phyloP scores from a whole-genome alignment of 768 basidiomycete species.

The Lactarius hengduanensis region DNA sequence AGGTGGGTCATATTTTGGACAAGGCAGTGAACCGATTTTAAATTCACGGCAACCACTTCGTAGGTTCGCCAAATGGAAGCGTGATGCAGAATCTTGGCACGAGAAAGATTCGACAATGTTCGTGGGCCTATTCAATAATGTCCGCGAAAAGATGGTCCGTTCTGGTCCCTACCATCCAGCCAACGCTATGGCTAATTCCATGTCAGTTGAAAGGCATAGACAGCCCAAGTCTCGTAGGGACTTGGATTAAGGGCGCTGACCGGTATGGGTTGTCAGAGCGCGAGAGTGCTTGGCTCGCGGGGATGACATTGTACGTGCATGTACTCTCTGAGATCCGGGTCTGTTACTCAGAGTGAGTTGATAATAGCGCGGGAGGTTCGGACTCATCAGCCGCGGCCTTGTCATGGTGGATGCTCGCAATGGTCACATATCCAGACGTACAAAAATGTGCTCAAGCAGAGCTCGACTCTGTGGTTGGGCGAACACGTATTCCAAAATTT shows the following conservation, averaged over 20 bases:
- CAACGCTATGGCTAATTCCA: neutral
- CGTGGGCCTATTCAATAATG: slow-evolving; percentile 18
- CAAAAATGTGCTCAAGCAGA: slow-evolving; percentile 13
- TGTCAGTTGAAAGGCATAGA: slow-evolving; percentile 22
- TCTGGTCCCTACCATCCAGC: neutral
- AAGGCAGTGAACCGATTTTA: neutral
- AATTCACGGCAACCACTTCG: neutral
- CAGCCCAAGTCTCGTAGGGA: slow-evolving; percentile 12
- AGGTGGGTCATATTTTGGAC: neutral
- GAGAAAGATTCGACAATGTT: slow-evolving; percentile 26
- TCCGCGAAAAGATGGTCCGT: slow-evolving; percentile 20
- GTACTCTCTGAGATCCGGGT: neutral
- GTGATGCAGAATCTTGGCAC: slow-evolving; percentile 27
- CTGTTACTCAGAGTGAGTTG: neutral
- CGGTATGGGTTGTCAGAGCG: slow-evolving; percentile 15
- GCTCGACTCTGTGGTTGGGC: slow-evolving; percentile 18
- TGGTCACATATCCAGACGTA: slow-evolving; percentile 11
- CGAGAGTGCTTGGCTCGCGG: slow-evolving; percentile 18
- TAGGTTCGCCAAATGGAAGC: slow-evolving; percentile 30
- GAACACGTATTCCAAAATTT: slow-evolving; percentile 14
- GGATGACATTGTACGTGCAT: slow-evolving; percentile 12
- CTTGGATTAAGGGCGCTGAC: slow-evolving; percentile 18
- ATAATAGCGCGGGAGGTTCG: slow-evolving; percentile 6
- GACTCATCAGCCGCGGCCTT: slow-evolving; percentile 1
- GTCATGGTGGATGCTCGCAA: slow-evolving; percentile 14